Base-by-base conservation (phyloP, 208 protist genomes). In the Acanthamoeba comandoni region DNA sequence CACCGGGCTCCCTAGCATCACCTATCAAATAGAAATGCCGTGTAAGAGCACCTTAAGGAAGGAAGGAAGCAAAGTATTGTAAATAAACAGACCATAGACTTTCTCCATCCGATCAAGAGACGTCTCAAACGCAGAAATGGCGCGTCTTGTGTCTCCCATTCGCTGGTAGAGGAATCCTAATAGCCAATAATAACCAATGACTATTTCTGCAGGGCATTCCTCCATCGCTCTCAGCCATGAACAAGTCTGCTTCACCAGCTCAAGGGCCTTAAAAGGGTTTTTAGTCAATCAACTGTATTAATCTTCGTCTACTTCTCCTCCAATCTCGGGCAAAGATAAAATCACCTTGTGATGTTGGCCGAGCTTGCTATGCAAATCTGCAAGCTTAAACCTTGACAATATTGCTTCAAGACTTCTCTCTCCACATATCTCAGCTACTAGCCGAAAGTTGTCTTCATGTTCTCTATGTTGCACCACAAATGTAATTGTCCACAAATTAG, bases 131-230 rank as follows among this genome's bases (percentile, higher is more conserved):
- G 82, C 57, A 26, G 49, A 51, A 19, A 90, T 75, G 31, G 82
- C 82, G 0, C 64, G 57, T 1, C 57, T 39, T 29, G 69, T 75
- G 62, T 90, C 82, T 19, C 60, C 29, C 64, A 90, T 90, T 4
- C 82, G 82, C 64, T 90, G 49, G 62, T 75, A 90, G 24, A 90
- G 19, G 19, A 73, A 75, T 58, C 82, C 82, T 22, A 75, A 35
- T 13, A 73, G 62, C 48, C 73, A 90, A 26, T 90, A 90, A 51
- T 64, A 73, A 4, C 82, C 82, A 19, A 90, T 90, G 31, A 90
- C 64, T 17, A 90, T 69, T 51, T 90, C 82, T 7, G 82, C 82
- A 48, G 82, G 82, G 26, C 62, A 69, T 57, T 90, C 82, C 24
- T 53, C 82, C 35, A 71, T 58, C 24, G 22, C 22, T 5, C 60